Base-by-base conservation (phyloP, 768 basidiomycete genomes). In the Sporobolomyces pararoseus region DNA sequence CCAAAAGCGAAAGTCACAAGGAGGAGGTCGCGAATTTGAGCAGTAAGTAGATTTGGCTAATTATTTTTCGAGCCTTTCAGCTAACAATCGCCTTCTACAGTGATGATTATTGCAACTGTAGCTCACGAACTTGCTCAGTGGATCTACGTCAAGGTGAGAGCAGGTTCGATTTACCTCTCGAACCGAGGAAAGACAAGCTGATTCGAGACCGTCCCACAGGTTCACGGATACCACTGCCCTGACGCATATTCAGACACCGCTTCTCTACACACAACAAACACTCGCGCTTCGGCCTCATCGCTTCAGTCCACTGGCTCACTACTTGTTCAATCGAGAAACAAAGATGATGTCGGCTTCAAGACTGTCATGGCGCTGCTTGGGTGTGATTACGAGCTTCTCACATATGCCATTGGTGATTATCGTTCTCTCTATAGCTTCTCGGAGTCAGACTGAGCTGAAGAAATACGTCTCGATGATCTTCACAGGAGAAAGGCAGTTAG, bases 51-150 rank as follows among this genome's bases (percentile, higher is more conserved):
- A n/a, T 44, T 29, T 16, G 46, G 19, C 21, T 19, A 23, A 16
- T 25, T 23, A 37, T 59, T 13, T 23, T 25, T 1, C 9, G 13
- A 12, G 10, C 13, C 1, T 16, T 34, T n/a, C 19, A 23, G 27
- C 29, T 58, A 23, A 39, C 21, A 7, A 9, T n/a, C 34, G 2
- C 27, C 1, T 5, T 27, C 14, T 31, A 16, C 54, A 72, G 71
- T 72, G 59, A 42, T 72, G 52, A 34, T 68, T 23, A 53, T 72
- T 5, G 71, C 66, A 4, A 72, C 66, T 2, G 46, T 72, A 14
- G 31, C 71, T 7, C 29, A 58, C 54, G 71, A 72, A 47, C 59
- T 72, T 3, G 66, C 71, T 0, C 71, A 72, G 7, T 72, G 66
- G 66, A 61, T 72, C 47, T 68, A 12, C 16, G 63, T 65, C 66